Conservation (phyloP, 352 stramenopile genomes). For the Phytophthora syringae region DNA sequence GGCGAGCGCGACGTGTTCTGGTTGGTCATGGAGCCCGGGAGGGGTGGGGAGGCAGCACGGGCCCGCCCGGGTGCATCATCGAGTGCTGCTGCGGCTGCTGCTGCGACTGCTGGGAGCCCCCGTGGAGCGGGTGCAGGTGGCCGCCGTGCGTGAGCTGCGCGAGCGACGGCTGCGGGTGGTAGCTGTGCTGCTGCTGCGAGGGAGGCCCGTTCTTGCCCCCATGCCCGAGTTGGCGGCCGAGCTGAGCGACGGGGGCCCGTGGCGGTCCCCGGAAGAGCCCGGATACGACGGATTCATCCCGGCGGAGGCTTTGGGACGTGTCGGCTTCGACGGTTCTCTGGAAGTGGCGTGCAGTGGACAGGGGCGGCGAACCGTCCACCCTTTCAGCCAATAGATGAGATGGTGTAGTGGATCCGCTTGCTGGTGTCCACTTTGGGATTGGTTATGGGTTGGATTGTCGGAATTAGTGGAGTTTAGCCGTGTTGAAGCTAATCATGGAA, state of each 20-base stretch:
- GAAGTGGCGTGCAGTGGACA: constrained; percentile 13
- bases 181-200: constrained; percentile 51
- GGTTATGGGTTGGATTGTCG: not conserved
- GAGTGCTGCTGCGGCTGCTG: constrained; percentile 33
- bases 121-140: constrained; percentile 78
- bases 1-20: constrained; percentile 64
- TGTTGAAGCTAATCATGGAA: constrained; percentile 24
- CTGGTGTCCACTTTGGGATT: not conserved
- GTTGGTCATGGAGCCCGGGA: constrained; percentile 65
- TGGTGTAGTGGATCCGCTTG: not conserved
- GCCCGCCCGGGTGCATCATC: constrained; percentile 66
- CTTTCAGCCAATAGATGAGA: not conserved
- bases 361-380: not conserved
- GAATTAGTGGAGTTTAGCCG: not conserved
- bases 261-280: constrained; percentile 68
- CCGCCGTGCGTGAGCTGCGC: constrained; percentile 50
- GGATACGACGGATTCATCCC: constrained; percentile 86
- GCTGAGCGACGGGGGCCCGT: constrained; percentile 55
- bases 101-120: constrained; percentile 44
- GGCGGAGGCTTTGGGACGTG: constrained; percentile 5
- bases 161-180: constrained; percentile 73
- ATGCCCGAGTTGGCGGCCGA: constrained; percentile 35
- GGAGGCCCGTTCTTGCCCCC: constrained; percentile 47
- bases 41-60: constrained; percentile 70
- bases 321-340: constrained; percentile 29